Conservation (phyloP, 2,329 filamentous ascomycete species). For the Alternaria brassicicola region DNA sequence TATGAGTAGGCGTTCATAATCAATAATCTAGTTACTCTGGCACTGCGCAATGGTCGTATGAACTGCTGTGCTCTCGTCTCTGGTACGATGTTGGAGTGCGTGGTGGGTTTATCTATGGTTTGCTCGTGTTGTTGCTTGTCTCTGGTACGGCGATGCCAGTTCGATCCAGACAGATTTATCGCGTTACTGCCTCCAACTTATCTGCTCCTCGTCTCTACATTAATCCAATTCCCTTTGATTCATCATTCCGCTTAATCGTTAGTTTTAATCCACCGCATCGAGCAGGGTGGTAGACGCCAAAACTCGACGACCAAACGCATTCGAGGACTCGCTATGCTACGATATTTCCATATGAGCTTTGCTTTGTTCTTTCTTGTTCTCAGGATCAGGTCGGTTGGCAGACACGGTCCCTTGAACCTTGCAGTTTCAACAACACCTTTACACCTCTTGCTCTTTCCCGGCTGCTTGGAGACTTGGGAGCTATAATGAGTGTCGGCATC, state of each 20-base stretch:
- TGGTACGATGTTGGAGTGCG: neutral
- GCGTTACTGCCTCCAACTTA: too few species aligned
- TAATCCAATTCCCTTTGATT: too few species aligned
- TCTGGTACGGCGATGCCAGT: too few species aligned
- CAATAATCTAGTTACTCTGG: neutral
- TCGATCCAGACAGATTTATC: too few species aligned
- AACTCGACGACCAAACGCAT: neutral
- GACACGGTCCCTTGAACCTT: conserved; percentile 54
- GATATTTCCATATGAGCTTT: conserved; percentile 35
- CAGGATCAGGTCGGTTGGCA: conserved; percentile 37
- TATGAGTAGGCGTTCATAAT: neutral
- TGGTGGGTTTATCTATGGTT: neutral
- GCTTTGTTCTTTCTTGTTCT: conserved; percentile 44
- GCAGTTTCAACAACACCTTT: conserved; percentile 62
- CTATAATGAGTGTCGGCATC: conserved; percentile 61
- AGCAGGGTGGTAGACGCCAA: neutral
- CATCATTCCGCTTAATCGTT: too few species aligned
- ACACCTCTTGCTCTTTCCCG: conserved; percentile 61
- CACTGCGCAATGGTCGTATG: neutral
- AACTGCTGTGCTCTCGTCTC: neutral
- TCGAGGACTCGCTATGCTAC: conserved; percentile 13
- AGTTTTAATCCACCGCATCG: neutral
- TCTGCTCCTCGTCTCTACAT: too few species aligned
- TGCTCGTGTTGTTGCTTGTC: neutral
- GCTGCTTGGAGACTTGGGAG: conserved; percentile 50